These are phyloP conservation scores for Entomortierella parvispora DNA, from an alignment of 192 early-diverging fungal species.

Conservation along the genomic window DNA sequence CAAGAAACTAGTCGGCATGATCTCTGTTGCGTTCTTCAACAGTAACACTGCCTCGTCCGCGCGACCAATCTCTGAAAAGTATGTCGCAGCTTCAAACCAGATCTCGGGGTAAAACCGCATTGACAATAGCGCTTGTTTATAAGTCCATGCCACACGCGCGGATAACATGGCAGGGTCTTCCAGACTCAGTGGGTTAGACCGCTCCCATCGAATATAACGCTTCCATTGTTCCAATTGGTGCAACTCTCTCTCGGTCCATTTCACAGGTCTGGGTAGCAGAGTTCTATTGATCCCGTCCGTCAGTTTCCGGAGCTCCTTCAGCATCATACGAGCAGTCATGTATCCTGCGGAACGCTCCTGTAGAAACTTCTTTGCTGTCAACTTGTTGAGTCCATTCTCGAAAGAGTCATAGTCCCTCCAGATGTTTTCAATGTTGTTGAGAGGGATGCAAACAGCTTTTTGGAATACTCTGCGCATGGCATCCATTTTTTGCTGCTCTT, in stretches of 20 bases:
- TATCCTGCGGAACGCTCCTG: conserved; percentile 87
- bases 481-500: conserved; percentile 93
- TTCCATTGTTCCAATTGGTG: conserved; percentile 78
- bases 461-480: conserved; percentile 85
- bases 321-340: conserved; percentile 92
- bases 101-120: conserved; percentile 90
- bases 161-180: conserved; percentile 69
- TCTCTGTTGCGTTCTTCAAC: conserved; percentile 75
- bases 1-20: conserved; percentile 75
- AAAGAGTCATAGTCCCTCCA: conserved; percentile 97
- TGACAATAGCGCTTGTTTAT: conserved; percentile 85
- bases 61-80: conserved; percentile 65
- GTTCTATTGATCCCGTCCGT: conserved; percentile 79
- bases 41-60: conserved; percentile 68
- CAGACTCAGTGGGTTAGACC: conserved; percentile 83
- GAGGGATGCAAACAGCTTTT: conserved; percentile 85
- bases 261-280: conserved; percentile 77
- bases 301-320: conserved; percentile 81
- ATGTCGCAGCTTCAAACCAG: conserved; percentile 80
- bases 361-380: conserved; percentile 92
- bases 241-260: conserved; percentile 82
- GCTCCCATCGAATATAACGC: conserved; percentile 91
- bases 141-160: conserved; percentile 83
- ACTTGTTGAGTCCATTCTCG: conserved; percentile 86
- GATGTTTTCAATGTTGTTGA: conserved; percentile 88